Evolutionary conservation across 306 rosid genomes (phyloP).

Genomic region (Amphicarpaea edgeworthii): DNA sequence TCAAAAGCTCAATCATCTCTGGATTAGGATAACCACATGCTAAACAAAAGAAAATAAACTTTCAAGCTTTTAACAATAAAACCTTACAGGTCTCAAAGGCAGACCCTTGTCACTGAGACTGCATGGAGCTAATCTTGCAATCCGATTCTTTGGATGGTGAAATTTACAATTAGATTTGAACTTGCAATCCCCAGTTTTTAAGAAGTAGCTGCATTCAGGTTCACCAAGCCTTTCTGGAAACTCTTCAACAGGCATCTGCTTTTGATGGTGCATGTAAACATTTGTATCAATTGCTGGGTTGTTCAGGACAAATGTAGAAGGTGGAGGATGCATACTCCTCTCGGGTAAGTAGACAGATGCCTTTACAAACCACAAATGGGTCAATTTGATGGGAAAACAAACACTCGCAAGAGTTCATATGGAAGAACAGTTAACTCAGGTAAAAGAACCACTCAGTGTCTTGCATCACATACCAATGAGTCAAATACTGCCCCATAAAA

Average conservation of each 20-base stretch:
- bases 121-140: slow-evolving; percentile 56
- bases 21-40: neutral
- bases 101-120: slow-evolving; percentile 86
- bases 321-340: slow-evolving; percentile 68
- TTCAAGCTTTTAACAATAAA: neutral
- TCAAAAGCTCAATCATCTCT: slow-evolving; percentile 10
- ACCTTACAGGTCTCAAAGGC: slow-evolving; percentile 95
- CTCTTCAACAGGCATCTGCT: slow-evolving; percentile 60
- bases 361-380: slow-evolving; percentile 58
- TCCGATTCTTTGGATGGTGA: slow-evolving; percentile 85
- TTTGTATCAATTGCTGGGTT: slow-evolving; percentile 64
- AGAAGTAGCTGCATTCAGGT: slow-evolving; percentile 86
- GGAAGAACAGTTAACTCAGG: neutral
- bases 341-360: slow-evolving; percentile 73
- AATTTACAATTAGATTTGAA: slow-evolving; percentile 84
- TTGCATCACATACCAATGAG: neutral
- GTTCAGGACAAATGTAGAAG: slow-evolving; percentile 65
- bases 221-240: slow-evolving; percentile 94
- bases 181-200: slow-evolving; percentile 93
- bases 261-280: slow-evolving; percentile 61
- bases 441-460: slow-evolving; percentile 11
- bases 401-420: slow-evolving; percentile 5
- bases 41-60: neutral
- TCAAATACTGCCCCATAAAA: slow-evolving; percentile 10
- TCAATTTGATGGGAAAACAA: slow-evolving; percentile 37